phyloP scores from a whole-genome alignment of 139 green algal species.

The Asterochloris erici region DNA sequence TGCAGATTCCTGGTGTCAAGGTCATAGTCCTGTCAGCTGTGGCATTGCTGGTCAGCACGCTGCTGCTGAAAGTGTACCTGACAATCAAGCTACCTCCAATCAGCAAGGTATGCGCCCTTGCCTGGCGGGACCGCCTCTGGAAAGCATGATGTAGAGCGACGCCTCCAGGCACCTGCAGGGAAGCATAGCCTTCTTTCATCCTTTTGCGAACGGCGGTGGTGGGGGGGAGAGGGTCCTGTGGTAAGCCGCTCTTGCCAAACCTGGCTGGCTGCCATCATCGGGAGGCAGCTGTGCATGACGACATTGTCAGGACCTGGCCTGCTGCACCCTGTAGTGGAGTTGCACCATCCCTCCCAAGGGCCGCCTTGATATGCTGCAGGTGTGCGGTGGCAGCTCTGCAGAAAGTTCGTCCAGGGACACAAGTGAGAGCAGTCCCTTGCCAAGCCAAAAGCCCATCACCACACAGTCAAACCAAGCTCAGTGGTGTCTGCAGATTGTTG shows the following conservation, averaged over 20 bases:
- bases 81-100: not conserved
- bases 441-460: not conserved
- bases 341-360: too few species aligned
- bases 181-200: conserved; percentile 92
- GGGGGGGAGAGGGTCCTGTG: conserved; percentile 95
- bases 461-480: not conserved
- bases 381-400: conserved; percentile 47
- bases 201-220: conserved; percentile 84
- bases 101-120: not conserved
- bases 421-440: conserved; percentile 7
- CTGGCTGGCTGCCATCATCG: not conserved
- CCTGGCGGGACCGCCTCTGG: too few species aligned
- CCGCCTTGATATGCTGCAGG: conserved; percentile 30
- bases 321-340: too few species aligned
- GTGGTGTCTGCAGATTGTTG: conserved; percentile 39
- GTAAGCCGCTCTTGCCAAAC: conserved; percentile 31
- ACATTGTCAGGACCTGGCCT: too few species aligned
- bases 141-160: too few species aligned
- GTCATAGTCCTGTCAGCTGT: too few species aligned
- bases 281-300: too few species aligned
- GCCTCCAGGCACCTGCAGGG: conserved; percentile 39
- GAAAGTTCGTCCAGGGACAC: conserved; percentile 10
- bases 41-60: too few species aligned
- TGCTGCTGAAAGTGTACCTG: too few species aligned
- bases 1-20: too few species aligned